phyloP scores from a whole-genome alignment of 768 basidiomycete genomes.

The Suillus alpinus region DNA sequence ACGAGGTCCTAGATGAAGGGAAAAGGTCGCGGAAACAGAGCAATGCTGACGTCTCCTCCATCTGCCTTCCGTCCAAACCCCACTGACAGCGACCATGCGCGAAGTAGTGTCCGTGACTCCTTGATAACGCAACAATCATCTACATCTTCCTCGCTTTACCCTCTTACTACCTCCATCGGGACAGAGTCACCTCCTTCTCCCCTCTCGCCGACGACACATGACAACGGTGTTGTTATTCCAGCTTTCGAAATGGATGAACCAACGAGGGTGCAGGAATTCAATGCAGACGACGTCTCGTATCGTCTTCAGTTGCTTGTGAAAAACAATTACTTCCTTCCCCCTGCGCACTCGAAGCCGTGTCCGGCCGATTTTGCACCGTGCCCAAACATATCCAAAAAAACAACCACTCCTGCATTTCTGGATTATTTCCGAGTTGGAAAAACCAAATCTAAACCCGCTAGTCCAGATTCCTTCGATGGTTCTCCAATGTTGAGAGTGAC shows the following conservation, averaged over 20 bases:
- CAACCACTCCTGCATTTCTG: conserved; percentile 50
- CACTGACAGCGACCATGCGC: conserved; percentile 33
- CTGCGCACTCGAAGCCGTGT: conserved; percentile 80
- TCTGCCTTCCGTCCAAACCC: conserved; percentile 30
- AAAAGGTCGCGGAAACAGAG: conserved; percentile 31
- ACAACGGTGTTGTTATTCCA: conserved; percentile 41
- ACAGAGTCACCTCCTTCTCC: conserved; percentile 64
- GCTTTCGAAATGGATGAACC: conserved; percentile 45
- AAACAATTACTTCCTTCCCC: conserved; percentile 87
- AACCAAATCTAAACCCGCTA: conserved; percentile 61
- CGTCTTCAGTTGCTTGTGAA: conserved; percentile 80
- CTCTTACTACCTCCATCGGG: conserved; percentile 64
- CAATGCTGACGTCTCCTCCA: conserved; percentile 34
- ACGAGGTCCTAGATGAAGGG: conserved; percentile 29
- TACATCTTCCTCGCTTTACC: conserved; percentile 76
- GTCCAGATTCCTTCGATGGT: conserved; percentile 39
- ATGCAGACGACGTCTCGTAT: conserved; percentile 80
- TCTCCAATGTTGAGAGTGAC: conserved; percentile 60
- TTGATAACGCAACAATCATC: conserved; percentile 61
- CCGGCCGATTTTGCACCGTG: conserved; percentile 57
- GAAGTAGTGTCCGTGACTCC: conserved; percentile 57
- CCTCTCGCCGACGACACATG: conserved; percentile 48
- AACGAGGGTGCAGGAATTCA: conserved; percentile 49
- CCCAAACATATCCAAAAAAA: conserved; percentile 38
- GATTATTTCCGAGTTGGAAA: conserved; percentile 71